Evolutionary conservation across 768 basidiomycete species (phyloP), one percentile per base, ranked within the genome.

Genomic region (Goffeauzyma gilvescens): DNA sequence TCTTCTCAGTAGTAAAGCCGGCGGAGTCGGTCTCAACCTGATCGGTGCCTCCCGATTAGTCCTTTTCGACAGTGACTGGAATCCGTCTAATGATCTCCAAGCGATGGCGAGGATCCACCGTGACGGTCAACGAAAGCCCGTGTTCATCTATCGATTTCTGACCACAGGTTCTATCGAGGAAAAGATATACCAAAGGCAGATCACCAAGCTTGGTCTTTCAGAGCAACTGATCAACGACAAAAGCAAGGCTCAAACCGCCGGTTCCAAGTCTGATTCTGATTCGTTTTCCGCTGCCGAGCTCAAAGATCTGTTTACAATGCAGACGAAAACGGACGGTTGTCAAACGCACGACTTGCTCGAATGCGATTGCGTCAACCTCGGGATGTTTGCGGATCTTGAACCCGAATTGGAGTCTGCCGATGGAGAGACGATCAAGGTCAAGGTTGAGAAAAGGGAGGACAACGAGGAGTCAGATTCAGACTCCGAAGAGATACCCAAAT

Each of bases 101-200:
- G 79, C 93, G 2, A 96, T 96, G 90, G 90, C 87, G 39, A 75
- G 90, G 37, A 90, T 89, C 58, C 84, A 90, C 64, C 42, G 53
- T 15, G 89, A 98, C 65, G 90, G 90, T 0, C 90, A 98, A 66
- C 89, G 84, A 56, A 72, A 75, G 7, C 78, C 81, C 0, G 89
- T 93, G 2, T 83, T 75, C 56, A 87, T 93, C 36, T 61, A 60
- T 41, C 54, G 59, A 9, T 52, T 63, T 12, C 46, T 63, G 21
- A 59, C 58, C 17, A 56, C 56, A 9, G 43, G 87, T 7, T 76
- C 85, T 1, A 93, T 96, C 50, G 89, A 96, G 58, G 89, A 59
- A 46, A 64, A 63, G 50, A 58, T 63, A 30, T 63, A 56, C 33
- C 61, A 63, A 43, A 72, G 90, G 45, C 89, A 95, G 63, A 76